These are phyloP conservation scores for Tricholoma hemisulphureum DNA, from an alignment of 768 basidiomycete genomes.

Conservation along the genomic window DNA sequence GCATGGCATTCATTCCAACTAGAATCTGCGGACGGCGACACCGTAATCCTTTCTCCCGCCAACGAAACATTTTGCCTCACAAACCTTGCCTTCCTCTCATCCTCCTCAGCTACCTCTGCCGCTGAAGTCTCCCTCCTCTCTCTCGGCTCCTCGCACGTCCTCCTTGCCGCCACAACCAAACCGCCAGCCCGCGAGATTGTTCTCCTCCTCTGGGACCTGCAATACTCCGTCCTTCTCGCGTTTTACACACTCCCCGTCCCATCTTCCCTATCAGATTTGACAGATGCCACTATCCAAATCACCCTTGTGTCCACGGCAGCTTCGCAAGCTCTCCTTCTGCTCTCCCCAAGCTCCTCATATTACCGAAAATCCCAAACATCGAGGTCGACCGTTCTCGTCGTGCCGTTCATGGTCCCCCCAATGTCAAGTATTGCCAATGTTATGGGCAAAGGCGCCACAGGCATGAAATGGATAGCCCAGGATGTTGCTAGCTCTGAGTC, in stretches of 20 bases:
- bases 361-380: slow-evolving; percentile 22
- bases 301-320: slow-evolving; percentile 31
- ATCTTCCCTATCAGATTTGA: slow-evolving; percentile 32
- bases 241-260: slow-evolving; percentile 52
- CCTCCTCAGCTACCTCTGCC: slow-evolving; percentile 16
- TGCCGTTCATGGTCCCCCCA: slow-evolving; percentile 53
- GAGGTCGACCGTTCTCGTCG: slow-evolving; percentile 55
- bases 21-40: slow-evolving; percentile 21
- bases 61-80: slow-evolving; percentile 29
- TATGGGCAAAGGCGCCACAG: slow-evolving; percentile 49
- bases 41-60: slow-evolving; percentile 21
- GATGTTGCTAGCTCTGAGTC: not conserved
- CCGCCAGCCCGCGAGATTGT: slow-evolving; percentile 43
- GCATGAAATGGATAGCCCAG: slow-evolving; percentile 18
- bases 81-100: slow-evolving; percentile 29
- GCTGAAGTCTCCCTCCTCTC: slow-evolving; percentile 41
- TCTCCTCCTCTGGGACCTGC: slow-evolving; percentile 67
- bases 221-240: slow-evolving; percentile 63
- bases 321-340: slow-evolving; percentile 52
- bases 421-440: slow-evolving; percentile 64
- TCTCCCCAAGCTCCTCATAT: slow-evolving; percentile 37
- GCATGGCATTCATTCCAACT: slow-evolving; percentile 41
- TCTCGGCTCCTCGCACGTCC: slow-evolving; percentile 55
- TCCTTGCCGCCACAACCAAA: slow-evolving; percentile 46
- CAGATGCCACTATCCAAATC: slow-evolving; percentile 28